A percentile compares a stretch with the other conserved stretches of the same genome.
These are phyloP conservation scores for Bipolaris sorokiniana DNA, from an alignment of 2,329 filamentous ascomycete genomes.

Conservation along the genomic window DNA sequence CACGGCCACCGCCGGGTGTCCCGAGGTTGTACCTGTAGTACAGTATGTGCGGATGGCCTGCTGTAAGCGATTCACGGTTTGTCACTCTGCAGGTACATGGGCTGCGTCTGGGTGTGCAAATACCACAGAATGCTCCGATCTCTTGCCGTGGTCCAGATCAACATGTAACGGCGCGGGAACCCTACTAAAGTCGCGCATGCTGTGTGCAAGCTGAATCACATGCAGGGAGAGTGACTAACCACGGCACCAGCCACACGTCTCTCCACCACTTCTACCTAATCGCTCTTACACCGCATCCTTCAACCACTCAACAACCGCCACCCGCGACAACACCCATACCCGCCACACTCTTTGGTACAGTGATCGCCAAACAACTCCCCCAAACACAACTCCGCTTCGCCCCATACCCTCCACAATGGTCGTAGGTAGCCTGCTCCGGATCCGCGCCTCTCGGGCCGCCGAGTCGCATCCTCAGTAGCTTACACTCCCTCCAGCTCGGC, in stretches of 20 bases:
- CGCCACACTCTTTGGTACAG: conserved; percentile 1
- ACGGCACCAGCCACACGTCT: conserved; percentile 33
- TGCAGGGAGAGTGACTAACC: conserved; percentile 25
- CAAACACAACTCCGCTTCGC: conserved; percentile 4
- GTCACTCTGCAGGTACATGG: not conserved
- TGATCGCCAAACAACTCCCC: conserved; percentile 12
- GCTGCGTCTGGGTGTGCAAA: not conserved
- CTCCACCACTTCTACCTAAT: conserved; percentile 3
- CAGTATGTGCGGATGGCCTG: not conserved
- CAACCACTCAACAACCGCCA: conserved; percentile 14
- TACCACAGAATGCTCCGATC: not conserved
- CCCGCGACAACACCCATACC: conserved; percentile 15
- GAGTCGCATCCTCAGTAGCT: conserved; percentile 49
- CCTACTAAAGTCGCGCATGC: conserved; percentile 17
- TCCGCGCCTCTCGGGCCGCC: conserved; percentile 18
- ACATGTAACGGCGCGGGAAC: conserved; percentile 2
- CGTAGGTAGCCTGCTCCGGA: conserved; percentile 39
- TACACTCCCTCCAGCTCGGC: conserved; percentile 82
- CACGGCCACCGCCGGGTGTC: not conserved
- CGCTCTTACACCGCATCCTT: conserved; percentile 29
- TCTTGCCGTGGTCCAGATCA: not conserved
- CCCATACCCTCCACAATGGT: conserved; percentile 34
- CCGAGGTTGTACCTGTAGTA: not conserved
- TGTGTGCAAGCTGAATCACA: conserved; percentile 26
- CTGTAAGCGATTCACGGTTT: not conserved